Base-by-base conservation (phyloP, 257 asterid species). In the Hygrophila difformis region DNA sequence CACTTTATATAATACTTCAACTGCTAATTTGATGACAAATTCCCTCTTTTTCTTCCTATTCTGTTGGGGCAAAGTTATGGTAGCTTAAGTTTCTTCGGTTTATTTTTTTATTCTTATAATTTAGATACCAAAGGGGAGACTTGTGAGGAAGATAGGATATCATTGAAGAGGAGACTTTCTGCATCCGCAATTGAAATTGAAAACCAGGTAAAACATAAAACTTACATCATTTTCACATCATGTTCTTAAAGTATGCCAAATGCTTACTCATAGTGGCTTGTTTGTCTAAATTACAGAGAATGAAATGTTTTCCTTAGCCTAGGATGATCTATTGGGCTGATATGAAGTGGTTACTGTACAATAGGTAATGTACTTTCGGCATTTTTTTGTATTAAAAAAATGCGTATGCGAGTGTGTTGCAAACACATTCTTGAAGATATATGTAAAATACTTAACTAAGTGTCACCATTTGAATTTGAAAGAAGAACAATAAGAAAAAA, bases 281-380 rank as follows among this genome's bases (percentile, higher is more conserved):
- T n/a, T n/a, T n/a, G n/a, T n/a, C n/a, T n/a, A n/a, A n/a, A n/a
- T 61, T 70, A 77, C 88, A 85, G 93, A 82, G 96, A 76, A 75
- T 82, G 93, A 82, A 70, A 72, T 89, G 94, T 59, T 79, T 89
- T 55, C 89, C 87, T 4, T 84, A 62, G 56, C 41, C 58, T 49
- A 34, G 31, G 7, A 26, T 3, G 31, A 26, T 5, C 31, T 8
- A 26, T 26, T 26, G 4, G 31, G 49, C 45, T 57, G 40, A 28
- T 59, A 39, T 31, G 28, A 49, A 51, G 46, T 8, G 51, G 47
- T 56, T 59, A 29, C 50, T 40, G 12, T 44, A 31, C 37, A 12
- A 59, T 65, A 57, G 47, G 79, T 68, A 13, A 55, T 19, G 3
- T 31, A n/a, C n/a, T n/a, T n/a, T n/a, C n/a, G n/a, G n/a, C n/a